Base-by-base conservation (phyloP, 306 rosid genomes). In the Erythrophleum fordii region DNA sequence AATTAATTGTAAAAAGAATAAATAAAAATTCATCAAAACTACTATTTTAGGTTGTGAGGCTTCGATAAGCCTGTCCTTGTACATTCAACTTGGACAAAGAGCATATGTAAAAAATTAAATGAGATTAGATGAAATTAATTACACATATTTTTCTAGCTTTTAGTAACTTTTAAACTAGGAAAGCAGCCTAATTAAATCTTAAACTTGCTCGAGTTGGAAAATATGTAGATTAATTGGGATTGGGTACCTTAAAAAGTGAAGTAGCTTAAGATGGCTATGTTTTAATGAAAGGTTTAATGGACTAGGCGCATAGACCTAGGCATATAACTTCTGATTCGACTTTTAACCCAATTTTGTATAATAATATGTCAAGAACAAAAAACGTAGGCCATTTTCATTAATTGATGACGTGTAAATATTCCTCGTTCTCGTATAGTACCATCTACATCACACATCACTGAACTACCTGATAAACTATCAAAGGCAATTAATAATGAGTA, bases 271-370 rank as follows among this genome's bases (percentile, higher is more conserved):
- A 79, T 73, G 48, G 71, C 11, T 25, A 53, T 28, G 51, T 52
- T 58, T 82, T 31, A 67, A 75, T 81, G 81, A 67, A 75, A 83
- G 53, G 67, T 67, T 82, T 64, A 68, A 81, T 86, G 74, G 68
- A 75, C 82, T 80, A 52, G 84, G 82, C 75, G 18, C 12, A 25
- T 73, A 28, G 37, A 14, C 66, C 66, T 59, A 28, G 66, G n/a
- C 12, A 26, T 5, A 3, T 7, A 37, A 37, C 37, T 25, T 26
- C 18, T 25, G 52, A 81, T 68, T 78, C 37, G 66, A 77, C 69
- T 83, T 6, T 66, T 44, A 70, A 29, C 68, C 77, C 37, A 34
- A 59, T 12, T n/a, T 26, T 26, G 66, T 59, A 56, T 10, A 11
- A 52, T 20, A 8, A 59, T 26, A 37, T 5, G 35, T 59, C n/a